Conservation (phyloP, 140 eudicot species). For the Erigeron philadelphicus region DNA sequence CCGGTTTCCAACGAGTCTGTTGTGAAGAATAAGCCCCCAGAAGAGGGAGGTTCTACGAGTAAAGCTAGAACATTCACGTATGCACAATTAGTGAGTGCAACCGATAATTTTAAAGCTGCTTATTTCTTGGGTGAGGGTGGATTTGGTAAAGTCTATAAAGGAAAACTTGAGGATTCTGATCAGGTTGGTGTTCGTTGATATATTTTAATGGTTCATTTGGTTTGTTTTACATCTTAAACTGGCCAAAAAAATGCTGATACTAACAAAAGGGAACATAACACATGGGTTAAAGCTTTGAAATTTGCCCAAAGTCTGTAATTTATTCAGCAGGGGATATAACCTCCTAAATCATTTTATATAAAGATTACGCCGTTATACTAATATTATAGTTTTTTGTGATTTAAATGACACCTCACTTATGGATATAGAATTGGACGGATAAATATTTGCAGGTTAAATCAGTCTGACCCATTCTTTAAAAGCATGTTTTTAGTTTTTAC, state of each 20-base stretch:
- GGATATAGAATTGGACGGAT: not conserved
- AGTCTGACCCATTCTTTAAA: not conserved
- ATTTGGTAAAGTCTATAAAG: constrained; percentile 85
- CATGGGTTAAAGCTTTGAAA: not conserved
- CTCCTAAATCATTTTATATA: not conserved
- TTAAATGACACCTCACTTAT: not conserved
- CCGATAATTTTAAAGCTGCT: constrained; percentile 49
- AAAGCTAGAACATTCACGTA: constrained; percentile 52
- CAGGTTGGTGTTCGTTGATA: constrained; percentile 46
- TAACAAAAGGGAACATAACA: not conserved
- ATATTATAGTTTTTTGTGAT: not conserved
- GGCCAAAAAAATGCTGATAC: not conserved
- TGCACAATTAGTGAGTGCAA: constrained; percentile 51
- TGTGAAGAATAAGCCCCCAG: constrained; percentile 16
- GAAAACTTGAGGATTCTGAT: constrained; percentile 49
- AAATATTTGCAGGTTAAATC: constrained; percentile 3
- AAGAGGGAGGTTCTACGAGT: constrained; percentile 20
- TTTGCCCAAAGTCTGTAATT: not conserved
- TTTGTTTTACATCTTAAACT: not conserved
- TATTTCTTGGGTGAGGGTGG: constrained; percentile 88
- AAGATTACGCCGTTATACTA: not conserved
- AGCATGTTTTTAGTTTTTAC: not conserved
- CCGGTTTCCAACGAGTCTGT: constrained; percentile 17
- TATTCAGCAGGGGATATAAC: not conserved
- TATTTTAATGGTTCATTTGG: constrained; percentile 13